Conservation (phyloP, 176 grass and related monocot species). For the Bolboschoenus planiculmis region DNA sequence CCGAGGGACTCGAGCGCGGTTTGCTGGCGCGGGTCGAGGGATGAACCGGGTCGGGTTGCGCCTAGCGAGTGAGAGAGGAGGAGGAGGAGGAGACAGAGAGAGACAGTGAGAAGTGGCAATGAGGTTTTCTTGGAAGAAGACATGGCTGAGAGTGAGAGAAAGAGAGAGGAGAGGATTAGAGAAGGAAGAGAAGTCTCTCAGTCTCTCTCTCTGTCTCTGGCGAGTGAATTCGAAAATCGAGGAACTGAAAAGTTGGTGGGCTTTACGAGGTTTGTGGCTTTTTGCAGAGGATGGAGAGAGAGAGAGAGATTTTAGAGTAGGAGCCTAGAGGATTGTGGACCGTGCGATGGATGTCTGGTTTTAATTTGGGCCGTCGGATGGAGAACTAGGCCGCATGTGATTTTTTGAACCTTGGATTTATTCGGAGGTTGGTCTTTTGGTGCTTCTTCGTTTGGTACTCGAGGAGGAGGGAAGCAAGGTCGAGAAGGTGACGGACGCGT, state of each 20-base stretch:
- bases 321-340: background rate
- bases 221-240: slow-evolving; percentile 8
- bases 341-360: background rate
- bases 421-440: background rate
- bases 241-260: slow-evolving; percentile 21
- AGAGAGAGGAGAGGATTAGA: background rate
- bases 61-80: background rate
- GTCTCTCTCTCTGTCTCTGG: slow-evolving; percentile 8
- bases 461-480: background rate
- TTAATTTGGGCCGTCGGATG: slow-evolving; percentile 12
- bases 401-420: background rate
- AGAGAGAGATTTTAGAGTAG: background rate
- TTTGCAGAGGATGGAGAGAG: background rate
- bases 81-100: background rate
- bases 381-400: background rate
- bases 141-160: slow-evolving; percentile 7
- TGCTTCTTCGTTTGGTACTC: background rate
- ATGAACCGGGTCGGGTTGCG: background rate
- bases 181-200: background rate
- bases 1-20: slow-evolving; percentile 67
- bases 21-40: slow-evolving; percentile 69
- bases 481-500: no score
- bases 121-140: background rate
- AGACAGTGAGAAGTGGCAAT: background rate
- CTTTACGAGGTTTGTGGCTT: slow-evolving; percentile 19